Base-by-base conservation (phyloP, 345 rosid genomes). In the Eucalyptus marginata region DNA sequence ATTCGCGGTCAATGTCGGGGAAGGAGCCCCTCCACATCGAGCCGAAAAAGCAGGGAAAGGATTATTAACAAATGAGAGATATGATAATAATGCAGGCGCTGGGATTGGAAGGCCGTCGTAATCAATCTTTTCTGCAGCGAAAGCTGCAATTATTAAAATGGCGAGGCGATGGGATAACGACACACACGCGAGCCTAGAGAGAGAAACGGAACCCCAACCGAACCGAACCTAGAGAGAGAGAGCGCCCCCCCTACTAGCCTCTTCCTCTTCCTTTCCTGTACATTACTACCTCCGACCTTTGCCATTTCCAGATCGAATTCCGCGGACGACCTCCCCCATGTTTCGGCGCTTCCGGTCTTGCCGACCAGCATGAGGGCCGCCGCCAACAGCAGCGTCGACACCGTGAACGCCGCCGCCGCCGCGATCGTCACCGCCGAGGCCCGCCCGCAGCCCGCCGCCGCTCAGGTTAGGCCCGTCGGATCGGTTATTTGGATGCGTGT, bases 391-490 rank as follows among this genome's bases (percentile, higher is more conserved):
- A 95, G 94, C 91, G 94, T 96, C 87, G 96, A 95, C 86, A 97
- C 98, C 58, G 93, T 96, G 58, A 96, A 96, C 97, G 99, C 99
- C 89, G 99, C 99, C 64, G 99, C 99, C 81, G 88, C 98, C 20
- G 99, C 99, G 88, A 96, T 96, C 93, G 93, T 96, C 93, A 92
- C 97, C 89, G 98, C 99, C 86, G 98, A 97, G 90, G 92, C 97
- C 25, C 96, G 99, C 12, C 93, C 93, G n/a, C 99, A 92, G 93
- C 99, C 98, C 2, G 47, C 96, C 46, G 43, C 95, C 43, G 93
- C 90, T 31, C 95, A 92, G 96, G 98, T 97, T 76, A 18, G 58
- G 58, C 58, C 3, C 49, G 44, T 83, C 24, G 51, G 7, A 22
- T 47, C 27, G 18, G 80, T n/a, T n/a, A 2, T 83, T 31, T 33